Evolutionary conservation across 768 basidiomycete genomes (phyloP).

Genomic region (Gymnopilus junonius): DNA sequence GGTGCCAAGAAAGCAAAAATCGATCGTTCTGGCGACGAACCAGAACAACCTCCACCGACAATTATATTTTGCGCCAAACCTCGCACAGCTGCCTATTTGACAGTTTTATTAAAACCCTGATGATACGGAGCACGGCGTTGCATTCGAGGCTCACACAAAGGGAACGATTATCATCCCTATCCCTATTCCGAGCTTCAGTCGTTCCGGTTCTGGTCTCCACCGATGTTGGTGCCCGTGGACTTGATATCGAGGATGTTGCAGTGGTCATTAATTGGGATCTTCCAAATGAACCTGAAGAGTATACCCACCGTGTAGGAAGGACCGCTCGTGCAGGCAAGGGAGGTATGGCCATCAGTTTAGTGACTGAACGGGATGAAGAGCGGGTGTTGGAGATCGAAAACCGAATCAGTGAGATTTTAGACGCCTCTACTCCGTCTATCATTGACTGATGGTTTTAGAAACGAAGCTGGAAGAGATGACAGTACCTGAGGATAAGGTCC

Average conservation of each 20-base stretch:
- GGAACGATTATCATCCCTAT: conserved; percentile 83
- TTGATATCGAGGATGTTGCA: conserved; percentile 96
- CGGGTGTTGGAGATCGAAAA: conserved; percentile 82
- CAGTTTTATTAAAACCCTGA: conserved; percentile 76
- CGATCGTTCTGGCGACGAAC: conserved; percentile 49
- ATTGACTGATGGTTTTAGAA: conserved; percentile 44
- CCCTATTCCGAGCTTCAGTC: conserved; percentile 82
- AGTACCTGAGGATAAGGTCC: conserved; percentile 78
- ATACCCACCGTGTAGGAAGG: conserved; percentile 93
- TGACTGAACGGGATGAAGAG: conserved; percentile 92
- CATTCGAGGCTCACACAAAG: conserved; percentile 95
- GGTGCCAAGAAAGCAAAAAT: conserved; percentile 43
- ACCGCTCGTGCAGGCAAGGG: conserved; percentile 91
- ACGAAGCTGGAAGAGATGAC: conserved; percentile 75
- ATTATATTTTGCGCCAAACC: conserved; percentile 93
- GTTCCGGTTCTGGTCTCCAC: conserved; percentile 94
- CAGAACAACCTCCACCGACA: conserved; percentile 87
- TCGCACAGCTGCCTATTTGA: conserved; percentile 89
- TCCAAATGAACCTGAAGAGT: conserved; percentile 89
- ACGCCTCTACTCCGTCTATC: neutral
- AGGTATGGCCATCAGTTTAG: conserved; percentile 91
- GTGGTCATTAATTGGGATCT: conserved; percentile 98
- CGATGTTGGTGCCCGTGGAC: conserved; percentile 92
- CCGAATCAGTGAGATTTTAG: conserved; percentile 71
- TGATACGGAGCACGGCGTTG: conserved; percentile 84